These are phyloP conservation scores for Davidsoniella neocaledoniae DNA, from an alignment of 2,329 filamentous ascomycete genomes.

Conservation along the genomic window DNA sequence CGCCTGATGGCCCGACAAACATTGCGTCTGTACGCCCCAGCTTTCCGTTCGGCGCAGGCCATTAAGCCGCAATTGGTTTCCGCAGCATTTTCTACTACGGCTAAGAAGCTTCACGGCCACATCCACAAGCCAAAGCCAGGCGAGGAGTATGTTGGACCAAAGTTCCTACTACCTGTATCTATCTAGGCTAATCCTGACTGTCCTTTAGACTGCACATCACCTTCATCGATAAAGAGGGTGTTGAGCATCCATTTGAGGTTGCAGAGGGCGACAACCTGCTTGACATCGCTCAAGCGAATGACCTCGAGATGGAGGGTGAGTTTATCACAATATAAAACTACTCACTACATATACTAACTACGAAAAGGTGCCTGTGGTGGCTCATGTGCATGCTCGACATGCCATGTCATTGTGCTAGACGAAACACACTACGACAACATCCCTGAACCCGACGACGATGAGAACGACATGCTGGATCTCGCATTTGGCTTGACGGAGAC, in stretches of 20 bases:
- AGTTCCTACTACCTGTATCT: not conserved
- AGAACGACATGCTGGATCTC: slow-evolving; percentile 82
- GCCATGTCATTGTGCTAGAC: slow-evolving; percentile 70
- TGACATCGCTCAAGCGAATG: slow-evolving; percentile 85
- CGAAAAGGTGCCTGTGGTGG: slow-evolving; percentile 65
- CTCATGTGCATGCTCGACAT: slow-evolving; percentile 83
- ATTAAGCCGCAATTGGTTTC: not conserved
- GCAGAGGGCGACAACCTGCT: slow-evolving; percentile 79
- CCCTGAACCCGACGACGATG: slow-evolving; percentile 60
- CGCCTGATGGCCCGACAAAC: slow-evolving; percentile 15
- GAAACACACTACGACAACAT: slow-evolving; percentile 62
- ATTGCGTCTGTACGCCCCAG: not conserved
- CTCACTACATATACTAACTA: not conserved
- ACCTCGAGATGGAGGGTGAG: slow-evolving; percentile 87
- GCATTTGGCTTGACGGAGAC: slow-evolving; percentile 85
- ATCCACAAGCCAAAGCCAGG: slow-evolving; percentile 71
- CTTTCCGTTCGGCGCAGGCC: not conserved
- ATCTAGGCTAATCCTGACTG: not conserved
- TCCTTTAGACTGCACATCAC: slow-evolving; percentile 59
- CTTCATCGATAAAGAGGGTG: slow-evolving; percentile 82
- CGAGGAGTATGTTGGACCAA: slow-evolving; percentile 55
- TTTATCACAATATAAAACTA: slow-evolving; percentile 6
- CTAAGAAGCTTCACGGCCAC: slow-evolving; percentile 53
- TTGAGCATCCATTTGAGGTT: slow-evolving; percentile 61
- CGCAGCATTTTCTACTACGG: slow-evolving; percentile 46